phyloP scores from a whole-genome alignment of 345 rosid genomes.

The Trapa incisa region DNA sequence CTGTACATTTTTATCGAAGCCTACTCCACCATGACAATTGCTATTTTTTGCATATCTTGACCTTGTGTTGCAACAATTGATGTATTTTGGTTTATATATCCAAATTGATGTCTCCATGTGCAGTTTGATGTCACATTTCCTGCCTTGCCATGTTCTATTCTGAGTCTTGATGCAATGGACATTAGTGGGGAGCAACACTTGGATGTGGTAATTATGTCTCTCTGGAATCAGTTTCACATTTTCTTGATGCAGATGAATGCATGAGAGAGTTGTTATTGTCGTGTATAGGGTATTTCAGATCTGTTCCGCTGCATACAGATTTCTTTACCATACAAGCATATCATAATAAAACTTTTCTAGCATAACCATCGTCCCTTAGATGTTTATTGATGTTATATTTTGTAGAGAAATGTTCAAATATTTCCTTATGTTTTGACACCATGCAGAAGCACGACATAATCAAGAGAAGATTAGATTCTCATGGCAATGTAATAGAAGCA shows the following conservation, averaged over 20 bases:
- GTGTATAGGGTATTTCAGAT: not conserved
- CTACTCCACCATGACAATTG: not conserved
- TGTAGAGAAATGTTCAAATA: not conserved
- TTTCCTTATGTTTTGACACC: not conserved
- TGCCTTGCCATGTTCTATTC: conserved; percentile 82
- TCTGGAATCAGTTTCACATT: not conserved
- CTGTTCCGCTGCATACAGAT: too few relatives aligned
- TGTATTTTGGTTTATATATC: not conserved
- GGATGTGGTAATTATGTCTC: conserved; percentile 54
- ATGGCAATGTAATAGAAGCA: conserved; percentile 67
- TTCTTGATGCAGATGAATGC: not conserved
- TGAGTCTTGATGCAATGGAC: conserved; percentile 95
- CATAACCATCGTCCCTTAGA: not conserved
- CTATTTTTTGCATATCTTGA: not conserved
- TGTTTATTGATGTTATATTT: not conserved
- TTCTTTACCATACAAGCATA: not conserved
- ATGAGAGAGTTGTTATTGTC: not conserved
- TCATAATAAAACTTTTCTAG: not conserved
- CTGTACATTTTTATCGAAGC: not conserved
- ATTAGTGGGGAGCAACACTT: conserved; percentile 95
- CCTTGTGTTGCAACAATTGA: not conserved
- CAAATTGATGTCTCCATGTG: conserved; percentile 6
- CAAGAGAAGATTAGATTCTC: conserved; percentile 67
- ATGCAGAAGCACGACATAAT: conserved; percentile 84
- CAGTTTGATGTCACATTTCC: conserved; percentile 93